These are phyloP conservation scores for Boechera stricta DNA, from an alignment of 345 rosid species.

Conservation along the genomic window DNA sequence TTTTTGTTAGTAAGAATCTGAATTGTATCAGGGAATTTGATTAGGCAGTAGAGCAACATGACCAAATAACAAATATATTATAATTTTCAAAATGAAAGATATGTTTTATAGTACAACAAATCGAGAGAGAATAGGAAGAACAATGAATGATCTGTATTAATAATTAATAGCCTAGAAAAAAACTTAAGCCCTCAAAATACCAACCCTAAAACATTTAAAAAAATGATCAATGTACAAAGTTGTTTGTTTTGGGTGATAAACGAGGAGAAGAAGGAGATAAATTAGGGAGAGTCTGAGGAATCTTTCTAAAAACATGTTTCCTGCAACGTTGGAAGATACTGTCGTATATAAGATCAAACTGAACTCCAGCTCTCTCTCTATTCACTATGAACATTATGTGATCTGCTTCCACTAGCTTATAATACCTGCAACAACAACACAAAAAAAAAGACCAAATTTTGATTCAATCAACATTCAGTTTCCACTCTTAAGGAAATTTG, in stretches of 20 bases:
- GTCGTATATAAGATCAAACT: slow-evolving; percentile 89
- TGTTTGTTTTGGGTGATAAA: not conserved
- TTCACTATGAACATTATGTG: slow-evolving; percentile 88
- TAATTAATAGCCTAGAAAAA: slow-evolving; percentile 26
- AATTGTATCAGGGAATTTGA: too few relatives aligned
- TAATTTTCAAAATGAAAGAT: not conserved
- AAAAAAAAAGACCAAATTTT: not conserved
- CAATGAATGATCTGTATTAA: slow-evolving; percentile 22
- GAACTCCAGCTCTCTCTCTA: slow-evolving; percentile 93
- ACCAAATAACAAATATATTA: too few relatives aligned
- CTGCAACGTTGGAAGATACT: slow-evolving; percentile 94
- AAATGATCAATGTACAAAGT: slow-evolving; percentile 37
- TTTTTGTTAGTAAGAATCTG: too few relatives aligned
- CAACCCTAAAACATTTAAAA: slow-evolving; percentile 6
- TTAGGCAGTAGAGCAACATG: too few relatives aligned
- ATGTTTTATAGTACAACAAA: slow-evolving; percentile 26
- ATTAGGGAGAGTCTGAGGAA: slow-evolving; percentile 65
- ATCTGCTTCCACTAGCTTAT: slow-evolving; percentile 93
- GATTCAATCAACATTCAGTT: not conserved
- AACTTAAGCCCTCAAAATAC: slow-evolving; percentile 14
- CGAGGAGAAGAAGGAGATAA: slow-evolving; percentile 40
- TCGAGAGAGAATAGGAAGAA: slow-evolving; percentile 5
- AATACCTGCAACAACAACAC: slow-evolving; percentile 67
- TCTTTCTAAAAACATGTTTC: slow-evolving; percentile 79
- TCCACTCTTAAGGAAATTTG: not conserved